phyloP scores from a whole-genome alignment of 371 early-diverging fungal genomes.

The Saksenaea oblongispora region DNA sequence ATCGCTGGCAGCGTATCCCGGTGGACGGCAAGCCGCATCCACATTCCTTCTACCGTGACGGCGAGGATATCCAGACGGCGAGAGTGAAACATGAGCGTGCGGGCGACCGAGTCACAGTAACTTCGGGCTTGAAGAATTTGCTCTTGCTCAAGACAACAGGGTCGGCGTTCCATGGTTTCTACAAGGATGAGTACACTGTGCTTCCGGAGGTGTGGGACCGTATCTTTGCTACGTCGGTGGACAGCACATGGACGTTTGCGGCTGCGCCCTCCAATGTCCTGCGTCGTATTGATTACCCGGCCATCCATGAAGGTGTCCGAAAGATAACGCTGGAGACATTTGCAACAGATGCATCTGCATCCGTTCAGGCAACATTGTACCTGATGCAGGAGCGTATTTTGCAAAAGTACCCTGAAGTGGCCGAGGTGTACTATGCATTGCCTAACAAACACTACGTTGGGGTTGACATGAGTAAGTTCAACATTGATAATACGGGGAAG shows the following conservation, averaged over 20 bases:
- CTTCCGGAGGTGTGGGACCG: constrained; percentile 79
- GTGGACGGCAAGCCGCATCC: constrained; percentile 72
- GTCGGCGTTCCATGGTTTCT: constrained; percentile 79
- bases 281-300: constrained; percentile 56
- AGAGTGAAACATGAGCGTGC: constrained; percentile 58
- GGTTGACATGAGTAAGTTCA: constrained; percentile 75
- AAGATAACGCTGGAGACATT: constrained; percentile 69
- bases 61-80: constrained; percentile 71
- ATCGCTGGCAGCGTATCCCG: constrained; percentile 76
- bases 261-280: constrained; percentile 35
- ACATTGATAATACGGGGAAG: constrained; percentile 70
- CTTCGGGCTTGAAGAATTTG: constrained; percentile 66
- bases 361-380: constrained; percentile 75
- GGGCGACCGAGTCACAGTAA: constrained; percentile 52
- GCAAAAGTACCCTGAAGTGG: constrained; percentile 61
- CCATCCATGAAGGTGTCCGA: constrained; percentile 58
- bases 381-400: constrained; percentile 70
- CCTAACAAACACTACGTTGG: constrained; percentile 88
- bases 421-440: constrained; percentile 71
- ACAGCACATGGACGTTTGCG: constrained; percentile 68
- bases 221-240: constrained; percentile 78
- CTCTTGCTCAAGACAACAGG: constrained; percentile 81
- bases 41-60: constrained; percentile 81
- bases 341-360: constrained; percentile 72
- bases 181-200: constrained; percentile 77